Evolutionary conservation across 116 monocot species (phyloP), one percentile per base, ranked within the genome.

Genomic region (Dioscorea cayenensis): DNA sequence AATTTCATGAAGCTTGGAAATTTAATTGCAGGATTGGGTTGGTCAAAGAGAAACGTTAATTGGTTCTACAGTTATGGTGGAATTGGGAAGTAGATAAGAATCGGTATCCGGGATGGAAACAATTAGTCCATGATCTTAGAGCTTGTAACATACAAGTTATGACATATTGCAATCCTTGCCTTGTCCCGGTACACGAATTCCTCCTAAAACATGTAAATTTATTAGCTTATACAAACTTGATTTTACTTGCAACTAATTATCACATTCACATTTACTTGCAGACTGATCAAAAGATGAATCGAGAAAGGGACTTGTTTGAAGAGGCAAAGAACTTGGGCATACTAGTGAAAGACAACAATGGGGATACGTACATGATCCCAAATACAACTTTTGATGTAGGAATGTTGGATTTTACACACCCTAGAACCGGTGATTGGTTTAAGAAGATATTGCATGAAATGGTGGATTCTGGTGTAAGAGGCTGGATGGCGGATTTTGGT

Each of bases 401-500:
- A 75, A 92, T 89, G 89, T 17, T 92, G 61, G 92, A 92, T 68
- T 84, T 92, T 60, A 89, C 92, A 16, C 78, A 92, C 63, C 89
- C 92, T 27, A 64, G 19, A 11, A 77, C 89, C 11, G 67, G 71
- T 28, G 43, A 60, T 66, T 92, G 92, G 92, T 89, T 92, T 78
- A 92, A 92, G 75, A 76, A 77, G 49, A 77, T 92, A 32, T 70
- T 92, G n/a, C 79, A 74, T 9, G 83, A 81, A 35, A 93, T 93
- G 93, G 89, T 83, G 67, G 77, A 77, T 21, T 78, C 71, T 38
- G 93, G 93, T 17, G 78, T 89, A n/a, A 81, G 84, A 64, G 89
- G 93, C 11, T 93, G 93, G 93, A 93, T 93, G 93, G 93, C 89
- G 0, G 93, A 93, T 75, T 93, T 93, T 69, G 93, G 93, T 14